Evolutionary conservation across 805 yeast genomes (phyloP), one percentile per base, ranked within the genome.

Genomic region (Yamadazyma kitorensis): DNA sequence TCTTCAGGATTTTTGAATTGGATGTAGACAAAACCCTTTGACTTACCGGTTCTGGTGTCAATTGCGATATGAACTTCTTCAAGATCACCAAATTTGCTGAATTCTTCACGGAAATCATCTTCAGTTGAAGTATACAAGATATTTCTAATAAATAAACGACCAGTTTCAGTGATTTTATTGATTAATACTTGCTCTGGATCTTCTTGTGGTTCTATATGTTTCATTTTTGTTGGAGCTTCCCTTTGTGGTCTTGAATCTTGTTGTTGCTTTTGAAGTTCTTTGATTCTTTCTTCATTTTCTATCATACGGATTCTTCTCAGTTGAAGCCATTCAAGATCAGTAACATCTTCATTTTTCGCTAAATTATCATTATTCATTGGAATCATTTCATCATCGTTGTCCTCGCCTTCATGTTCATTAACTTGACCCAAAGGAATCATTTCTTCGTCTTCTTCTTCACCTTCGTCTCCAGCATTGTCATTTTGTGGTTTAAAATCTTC

Each of bases 11-110:
- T 68, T n/a, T 57, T 62, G 52, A 83, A 93, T 53, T 81, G 78
- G 9, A 88, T 71, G 51, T 89, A 89, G 0, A 93, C 96, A 57
- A 87, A 86, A 0, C 98, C 98, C 59, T 93, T 93, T 1, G 96
- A 82, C 48, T 79, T 76, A 8, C 95, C 94, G 0, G 94, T 86
- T 61, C 93, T 76, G 3, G 94, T 82, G 53, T 91, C 98, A 23
- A 88, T 58, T 1, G 98, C 96, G 48, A 93, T 69, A 58, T 93
- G 98, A 2, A 87, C 95, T 61, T 93, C 98, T 44, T 80, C 86
- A 24, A 88, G 56, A 5, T 64, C 62, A 7, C 98, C 98, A 54
- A 63, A 93, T 3, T 66, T 54, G 4, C 69, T 43, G 50, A 93
- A 89, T 16, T 88, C 64, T 2, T 70, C 62, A 20, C 64, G 60